Conservation (phyloP, 176 grass and related monocot species). For the Carex kokanica region DNA sequence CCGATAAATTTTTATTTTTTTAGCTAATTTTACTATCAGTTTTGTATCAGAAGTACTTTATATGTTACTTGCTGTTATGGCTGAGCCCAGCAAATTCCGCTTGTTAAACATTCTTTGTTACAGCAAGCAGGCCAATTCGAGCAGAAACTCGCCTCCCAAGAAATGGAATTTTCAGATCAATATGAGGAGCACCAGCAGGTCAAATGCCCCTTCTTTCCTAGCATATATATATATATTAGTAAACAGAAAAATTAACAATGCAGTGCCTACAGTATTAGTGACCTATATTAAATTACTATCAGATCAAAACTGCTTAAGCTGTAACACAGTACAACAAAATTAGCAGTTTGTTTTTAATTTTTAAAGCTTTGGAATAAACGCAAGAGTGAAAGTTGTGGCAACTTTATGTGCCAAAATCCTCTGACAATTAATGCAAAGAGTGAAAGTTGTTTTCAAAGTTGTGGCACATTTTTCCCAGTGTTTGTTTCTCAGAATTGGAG, state of each 20-base stretch:
- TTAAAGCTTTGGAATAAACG: background rate
- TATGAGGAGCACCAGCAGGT: background rate
- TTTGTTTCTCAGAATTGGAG: no score
- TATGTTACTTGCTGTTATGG: background rate
- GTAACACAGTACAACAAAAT: background rate
- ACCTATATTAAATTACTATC: background rate
- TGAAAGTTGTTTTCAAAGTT: no score
- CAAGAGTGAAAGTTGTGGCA: background rate
- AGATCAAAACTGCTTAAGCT: no score
- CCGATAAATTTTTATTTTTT: background rate
- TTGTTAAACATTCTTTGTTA: background rate
- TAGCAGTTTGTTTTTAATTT: background rate
- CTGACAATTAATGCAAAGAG: no score
- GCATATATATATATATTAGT: background rate
- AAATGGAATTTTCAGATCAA: background rate
- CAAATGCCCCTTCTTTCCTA: background rate
- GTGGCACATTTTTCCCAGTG: background rate
- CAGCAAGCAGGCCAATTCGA: background rate
- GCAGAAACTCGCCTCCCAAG: background rate
- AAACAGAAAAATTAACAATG: background rate
- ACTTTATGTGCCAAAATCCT: background rate
- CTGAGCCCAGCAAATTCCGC: background rate
- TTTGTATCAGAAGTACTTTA: background rate
- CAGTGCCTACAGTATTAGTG: background rate
- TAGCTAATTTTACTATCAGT: background rate